These are phyloP conservation scores for Boletus pseudo-olivaceus DNA, from an alignment of 768 basidiomycete genomes.

Conservation along the genomic window DNA sequence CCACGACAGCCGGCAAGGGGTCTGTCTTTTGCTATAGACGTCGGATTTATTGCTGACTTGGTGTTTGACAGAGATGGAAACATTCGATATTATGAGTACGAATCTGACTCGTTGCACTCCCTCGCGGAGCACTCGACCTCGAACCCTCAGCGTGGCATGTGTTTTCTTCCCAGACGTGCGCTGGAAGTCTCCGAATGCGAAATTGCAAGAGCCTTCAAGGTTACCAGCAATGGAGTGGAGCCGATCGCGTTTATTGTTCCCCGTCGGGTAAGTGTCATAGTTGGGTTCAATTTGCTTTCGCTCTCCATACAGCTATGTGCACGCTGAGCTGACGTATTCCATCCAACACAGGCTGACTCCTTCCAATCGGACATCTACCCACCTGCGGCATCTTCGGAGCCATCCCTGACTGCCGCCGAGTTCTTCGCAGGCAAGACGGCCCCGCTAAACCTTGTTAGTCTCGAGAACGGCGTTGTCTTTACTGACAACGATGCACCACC, in stretches of 20 bases:
- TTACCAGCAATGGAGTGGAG: constrained; percentile 69
- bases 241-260: constrained; percentile 96
- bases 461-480: constrained; percentile 62
- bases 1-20: constrained; percentile 77
- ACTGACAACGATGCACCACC: constrained; percentile 24
- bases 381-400: constrained; percentile 78
- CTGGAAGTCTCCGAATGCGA: constrained; percentile 90
- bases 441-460: constrained; percentile 72
- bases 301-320: neutral
- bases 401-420: constrained; percentile 76
- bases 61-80: constrained; percentile 75
- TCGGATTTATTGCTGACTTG: neutral
- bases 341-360: constrained; percentile 63
- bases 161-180: constrained; percentile 90
- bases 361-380: constrained; percentile 99
- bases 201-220: constrained; percentile 92
- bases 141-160: constrained; percentile 95
- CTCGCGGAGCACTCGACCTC: constrained; percentile 84
- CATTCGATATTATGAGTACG: constrained; percentile 96
- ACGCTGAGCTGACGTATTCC: neutral
- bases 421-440: constrained; percentile 85
- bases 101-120: constrained; percentile 73
- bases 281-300: neutral
- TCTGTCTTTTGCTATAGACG: constrained; percentile 29
- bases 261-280: constrained; percentile 57